Conservation (phyloP, 2,329 filamentous ascomycete genomes). For the Cordyceps militaris region DNA sequence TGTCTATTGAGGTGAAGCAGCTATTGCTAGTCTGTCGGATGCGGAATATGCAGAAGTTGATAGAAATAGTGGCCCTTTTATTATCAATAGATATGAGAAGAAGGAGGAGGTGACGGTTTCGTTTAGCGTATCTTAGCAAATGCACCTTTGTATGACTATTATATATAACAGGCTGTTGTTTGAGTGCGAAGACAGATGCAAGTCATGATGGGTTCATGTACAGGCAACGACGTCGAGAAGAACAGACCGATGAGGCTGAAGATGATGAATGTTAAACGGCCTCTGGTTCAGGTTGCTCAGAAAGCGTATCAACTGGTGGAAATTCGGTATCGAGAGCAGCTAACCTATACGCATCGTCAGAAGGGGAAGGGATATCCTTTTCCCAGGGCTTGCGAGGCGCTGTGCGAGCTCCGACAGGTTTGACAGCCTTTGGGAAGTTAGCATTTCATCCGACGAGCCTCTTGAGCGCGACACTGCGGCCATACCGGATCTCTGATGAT, state of each 20-base stretch:
- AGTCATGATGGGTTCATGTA: not conserved
- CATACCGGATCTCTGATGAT: constrained; percentile 64
- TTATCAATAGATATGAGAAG: constrained; percentile 9
- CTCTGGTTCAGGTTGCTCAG: constrained; percentile 25
- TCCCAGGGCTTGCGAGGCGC: constrained; percentile 71
- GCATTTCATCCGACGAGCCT: not conserved
- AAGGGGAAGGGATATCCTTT: constrained; percentile 34
- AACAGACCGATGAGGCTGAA: not conserved
- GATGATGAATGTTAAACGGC: not conserved
- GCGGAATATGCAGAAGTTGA: not conserved
- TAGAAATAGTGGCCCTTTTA: not conserved
- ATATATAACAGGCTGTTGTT: not conserved
- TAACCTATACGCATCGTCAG: constrained; percentile 18
- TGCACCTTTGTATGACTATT: constrained; percentile 9
- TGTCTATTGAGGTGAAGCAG: not conserved
- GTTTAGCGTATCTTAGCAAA: constrained; percentile 9
- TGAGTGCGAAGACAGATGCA: not conserved
- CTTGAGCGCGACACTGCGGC: not conserved
- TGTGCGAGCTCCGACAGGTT: constrained; percentile 39
- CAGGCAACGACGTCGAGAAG: not conserved
- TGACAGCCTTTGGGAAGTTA: constrained; percentile 31
- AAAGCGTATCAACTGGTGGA: constrained; percentile 30
- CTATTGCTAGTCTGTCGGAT: not conserved
- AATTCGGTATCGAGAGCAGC: constrained; percentile 28
- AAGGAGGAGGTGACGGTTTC: not conserved